Percentiles rank a stretch among this genome's conserved stretches.
Evolutionary conservation across 2,329 filamentous ascomycete genomes (phyloP).

Genomic region (Colletotrichum tropicicola): DNA sequence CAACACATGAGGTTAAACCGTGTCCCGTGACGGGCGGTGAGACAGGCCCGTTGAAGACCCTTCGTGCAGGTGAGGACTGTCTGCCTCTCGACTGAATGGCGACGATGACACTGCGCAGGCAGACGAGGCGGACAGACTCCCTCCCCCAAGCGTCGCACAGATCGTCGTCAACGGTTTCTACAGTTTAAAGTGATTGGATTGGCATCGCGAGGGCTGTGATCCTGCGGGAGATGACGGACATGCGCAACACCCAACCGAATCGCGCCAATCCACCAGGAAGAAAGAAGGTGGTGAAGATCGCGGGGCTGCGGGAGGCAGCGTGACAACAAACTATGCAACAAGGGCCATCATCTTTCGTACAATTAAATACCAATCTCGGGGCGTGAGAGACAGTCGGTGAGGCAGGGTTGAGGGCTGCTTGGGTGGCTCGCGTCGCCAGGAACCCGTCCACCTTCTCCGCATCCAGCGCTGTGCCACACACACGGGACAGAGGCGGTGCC

Average conservation of each 20-base stretch:
- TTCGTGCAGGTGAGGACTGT: neutral
- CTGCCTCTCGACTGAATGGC: too few species aligned
- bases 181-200: neutral
- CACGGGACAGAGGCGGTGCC: neutral
- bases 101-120: neutral
- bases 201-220: neutral
- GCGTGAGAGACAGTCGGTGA: neutral
- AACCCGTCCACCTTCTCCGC: neutral
- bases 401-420: too few species aligned
- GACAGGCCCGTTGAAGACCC: neutral
- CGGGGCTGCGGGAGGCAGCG: neutral
- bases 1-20: too few species aligned
- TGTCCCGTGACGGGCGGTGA: neutral
- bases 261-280: too few species aligned
- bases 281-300: neutral
- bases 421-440: neutral
- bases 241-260: neutral
- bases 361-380: neutral
- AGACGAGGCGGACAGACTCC: neutral
- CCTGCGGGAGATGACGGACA: neutral
- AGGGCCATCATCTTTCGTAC: neutral
- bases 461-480: neutral
- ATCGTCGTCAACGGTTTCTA: neutral
- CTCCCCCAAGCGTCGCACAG: neutral
- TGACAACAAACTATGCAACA: neutral